Base-by-base conservation (phyloP, 352 stramenopile genomes). In the Globisporangium apiculatum region DNA sequence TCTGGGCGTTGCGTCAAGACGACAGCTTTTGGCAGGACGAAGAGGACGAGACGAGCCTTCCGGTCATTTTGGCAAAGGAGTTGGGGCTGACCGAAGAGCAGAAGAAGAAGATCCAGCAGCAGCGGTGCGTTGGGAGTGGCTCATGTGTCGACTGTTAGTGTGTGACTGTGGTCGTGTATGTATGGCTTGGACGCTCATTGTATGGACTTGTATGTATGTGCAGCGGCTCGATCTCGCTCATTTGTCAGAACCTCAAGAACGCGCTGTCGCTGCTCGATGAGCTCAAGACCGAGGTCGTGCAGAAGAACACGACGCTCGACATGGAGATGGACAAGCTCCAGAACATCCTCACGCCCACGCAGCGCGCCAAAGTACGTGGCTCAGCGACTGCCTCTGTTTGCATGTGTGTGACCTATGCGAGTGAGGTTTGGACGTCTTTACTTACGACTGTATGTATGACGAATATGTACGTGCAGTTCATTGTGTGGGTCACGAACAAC, bases 401-500 rank as follows among this genome's bases (percentile, higher is more conserved):
- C 3, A 31, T 31, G 24, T 31, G 24, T 31, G 24, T 31, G 24
- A 3, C 24, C 2, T 31, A 31, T 31, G 24, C 24, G 24, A 31
- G 24, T 2, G 24, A 31, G 24, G 1, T 2, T 31, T 31, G 2
- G 24, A 3, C 24, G 24, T 31, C 24, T 31, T 31, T 31, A 31
- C 24, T 31, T 31, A 31, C 24, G 24, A 31, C 24, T 31, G 24
- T 31, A 31, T 31, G 24, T 31, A 31, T 31, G 24, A 31, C 3
- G 1, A 3, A 31, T 2, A 31, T 31, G 24, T 51, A 37, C 53
- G 48, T 38, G 38, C 58, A 92, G 74, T 98, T 98, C 71, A 95
- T 98, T 51, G 87, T 98, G 35, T 98, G 93, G 93, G 89, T 97
- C 55, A 96, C 88, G 51, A 97, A 98, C 71, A 98, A 98, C 66